Evolutionary conservation across 805 yeast species (phyloP).

Genomic region (Dipodascopsis uninucleata): DNA sequence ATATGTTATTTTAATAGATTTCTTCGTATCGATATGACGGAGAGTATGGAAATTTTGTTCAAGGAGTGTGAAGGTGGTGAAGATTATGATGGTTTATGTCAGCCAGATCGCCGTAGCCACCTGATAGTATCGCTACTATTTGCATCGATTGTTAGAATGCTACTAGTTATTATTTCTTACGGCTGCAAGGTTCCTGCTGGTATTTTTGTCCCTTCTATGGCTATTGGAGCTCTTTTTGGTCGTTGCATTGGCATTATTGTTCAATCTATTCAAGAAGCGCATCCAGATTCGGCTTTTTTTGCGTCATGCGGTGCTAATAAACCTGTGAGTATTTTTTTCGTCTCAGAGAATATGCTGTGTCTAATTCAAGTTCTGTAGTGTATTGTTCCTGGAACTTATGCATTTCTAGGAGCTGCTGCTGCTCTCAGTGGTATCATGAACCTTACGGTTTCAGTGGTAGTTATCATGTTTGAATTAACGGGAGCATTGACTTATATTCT

Average conservation of each 20-base stretch:
- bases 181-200: conserved; percentile 96
- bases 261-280: conserved; percentile 46
- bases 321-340: too few species aligned
- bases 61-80: conserved; percentile 66
- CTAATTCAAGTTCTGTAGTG: too few species aligned
- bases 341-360: too few species aligned
- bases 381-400: conserved; percentile 91
- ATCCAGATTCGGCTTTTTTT: conserved; percentile 40
- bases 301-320: conserved; percentile 42
- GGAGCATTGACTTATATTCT: conserved; percentile 89
- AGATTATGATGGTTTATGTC: conserved; percentile 35
- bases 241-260: conserved; percentile 74
- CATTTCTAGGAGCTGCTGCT: conserved; percentile 94
- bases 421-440: conserved; percentile 92
- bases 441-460: conserved; percentile 85
- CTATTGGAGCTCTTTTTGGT: conserved; percentile 94
- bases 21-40: conserved; percentile 87
- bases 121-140: conserved; percentile 53
- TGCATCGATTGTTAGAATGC: conserved; percentile 70
- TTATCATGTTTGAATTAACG: conserved; percentile 92
- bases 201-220: conserved; percentile 94
- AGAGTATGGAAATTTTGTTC: conserved; percentile 84
- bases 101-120: conserved; percentile 21
- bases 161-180: conserved; percentile 76
- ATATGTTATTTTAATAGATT: conserved; percentile 51